Percentiles rank a stretch among this genome's conserved stretches.
Conservation (phyloP, 257 asterid species). For the Capsicum pubescens region DNA sequence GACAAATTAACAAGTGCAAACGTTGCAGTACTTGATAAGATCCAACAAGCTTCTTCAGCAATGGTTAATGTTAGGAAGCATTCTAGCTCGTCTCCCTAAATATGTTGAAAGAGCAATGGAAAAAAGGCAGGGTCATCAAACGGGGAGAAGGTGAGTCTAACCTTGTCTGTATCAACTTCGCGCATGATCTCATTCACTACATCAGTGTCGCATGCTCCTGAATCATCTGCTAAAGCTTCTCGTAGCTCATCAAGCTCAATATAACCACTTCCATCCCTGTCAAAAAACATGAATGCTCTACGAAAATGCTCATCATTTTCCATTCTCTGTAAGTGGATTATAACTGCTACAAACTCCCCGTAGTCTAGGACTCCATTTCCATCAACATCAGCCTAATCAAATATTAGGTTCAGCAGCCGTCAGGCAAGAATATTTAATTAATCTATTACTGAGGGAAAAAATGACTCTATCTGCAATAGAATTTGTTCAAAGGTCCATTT, state of each 20-base stretch:
- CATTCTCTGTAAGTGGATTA: slow-evolving; percentile 86
- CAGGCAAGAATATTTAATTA: neutral
- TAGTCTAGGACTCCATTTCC: slow-evolving; percentile 89
- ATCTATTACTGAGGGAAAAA: neutral
- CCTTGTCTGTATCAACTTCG: slow-evolving; percentile 95
- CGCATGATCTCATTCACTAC: slow-evolving; percentile 74
- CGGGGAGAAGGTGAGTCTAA: slow-evolving; percentile 34
- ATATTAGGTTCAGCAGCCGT: slow-evolving; percentile 17
- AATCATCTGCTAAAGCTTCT: slow-evolving; percentile 75
- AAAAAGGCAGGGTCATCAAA: neutral
- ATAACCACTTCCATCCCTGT: slow-evolving; percentile 79
- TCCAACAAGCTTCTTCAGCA: neutral
- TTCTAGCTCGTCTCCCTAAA: neutral
- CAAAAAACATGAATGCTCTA: slow-evolving; percentile 79
- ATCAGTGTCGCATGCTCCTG: slow-evolving; percentile 68
- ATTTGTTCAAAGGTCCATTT: neutral
- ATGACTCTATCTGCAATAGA: neutral
- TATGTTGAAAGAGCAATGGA: neutral
- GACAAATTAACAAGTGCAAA: neutral
- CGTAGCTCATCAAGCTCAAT: slow-evolving; percentile 82
- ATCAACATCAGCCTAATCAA: slow-evolving; percentile 81
- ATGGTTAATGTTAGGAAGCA: neutral
- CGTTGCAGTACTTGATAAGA: neutral
- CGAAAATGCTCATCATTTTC: slow-evolving; percentile 88
- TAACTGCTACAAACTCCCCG: slow-evolving; percentile 95